A percentile compares a stretch with the other conserved stretches of the same genome.
phyloP scores from a whole-genome alignment of 2,329 filamentous ascomycete genomes.

The Neonectria faginata region DNA sequence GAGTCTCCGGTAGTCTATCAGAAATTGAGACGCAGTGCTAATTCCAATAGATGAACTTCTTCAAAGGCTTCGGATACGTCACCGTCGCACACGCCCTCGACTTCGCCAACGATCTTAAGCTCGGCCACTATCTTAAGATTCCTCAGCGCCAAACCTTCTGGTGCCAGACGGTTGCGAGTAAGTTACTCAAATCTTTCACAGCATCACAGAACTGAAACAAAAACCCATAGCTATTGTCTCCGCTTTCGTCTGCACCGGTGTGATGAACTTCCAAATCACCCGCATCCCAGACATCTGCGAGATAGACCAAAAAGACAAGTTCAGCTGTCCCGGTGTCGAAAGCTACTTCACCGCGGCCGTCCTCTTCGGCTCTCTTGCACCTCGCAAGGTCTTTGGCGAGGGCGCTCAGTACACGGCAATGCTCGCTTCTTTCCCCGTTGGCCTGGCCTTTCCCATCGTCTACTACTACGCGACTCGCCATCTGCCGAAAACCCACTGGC shows the following conservation, averaged over 20 bases:
- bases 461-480: constrained; percentile 53
- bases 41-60: constrained; percentile 55
- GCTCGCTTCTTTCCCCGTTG: constrained; percentile 56
- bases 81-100: constrained; percentile 52
- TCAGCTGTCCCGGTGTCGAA: constrained; percentile 54
- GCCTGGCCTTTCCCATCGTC: constrained; percentile 51
- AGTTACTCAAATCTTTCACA: background rate
- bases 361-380: constrained; percentile 55
- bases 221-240: constrained; percentile 45
- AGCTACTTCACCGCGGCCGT: constrained; percentile 56
- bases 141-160: constrained; percentile 52
- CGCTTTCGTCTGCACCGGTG: constrained; percentile 50
- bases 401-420: constrained; percentile 52
- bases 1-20: background rate
- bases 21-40: background rate
- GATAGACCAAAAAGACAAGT: constrained; percentile 49
- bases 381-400: constrained; percentile 52
- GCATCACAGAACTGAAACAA: background rate
- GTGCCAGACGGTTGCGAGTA: constrained; percentile 50
- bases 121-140: constrained; percentile 60
- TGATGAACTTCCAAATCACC: constrained; percentile 53
- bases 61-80: constrained; percentile 58
- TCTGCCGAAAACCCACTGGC: constrained; percentile 48
- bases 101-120: constrained; percentile 52
- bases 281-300: constrained; percentile 54